Evolutionary conservation across 331 rosid species (phyloP), one percentile per base, ranked within the genome.

Genomic region (Malus hybrid): DNA sequence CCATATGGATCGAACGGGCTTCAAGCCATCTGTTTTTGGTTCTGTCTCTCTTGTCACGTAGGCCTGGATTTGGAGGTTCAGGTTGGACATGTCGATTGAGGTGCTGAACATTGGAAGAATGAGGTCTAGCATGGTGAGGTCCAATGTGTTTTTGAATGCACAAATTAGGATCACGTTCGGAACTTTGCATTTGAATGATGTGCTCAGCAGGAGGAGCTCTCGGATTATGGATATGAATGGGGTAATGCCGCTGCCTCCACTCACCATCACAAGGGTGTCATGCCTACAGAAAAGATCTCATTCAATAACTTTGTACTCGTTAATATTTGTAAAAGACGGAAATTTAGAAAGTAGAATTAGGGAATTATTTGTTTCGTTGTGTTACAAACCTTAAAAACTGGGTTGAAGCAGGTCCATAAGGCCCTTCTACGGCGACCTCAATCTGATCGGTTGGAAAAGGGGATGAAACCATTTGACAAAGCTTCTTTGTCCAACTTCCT

Each of bases 171-270:
- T 14, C 57, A 89, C 80, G 74, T 83, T 85, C 18, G 95, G 93
- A 68, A 84, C 79, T 64, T 34, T 86, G 84, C 55, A 79, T 75
- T 88, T 83, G 61, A 69, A 31, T 18, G 77, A 44, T 27, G 83
- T 78, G 78, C 70, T 75, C 8, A 77, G 22, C 65, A 72, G 78
- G 73, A 89, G 81, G 6, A 91, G 77, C 66, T 89, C 93, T 18
- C 89, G 66, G 56, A 86, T 88, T 80, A 91, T 88, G 36, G 97
- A 91, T 73, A 89, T 70, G 78, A 89, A 91, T 7, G 95, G 95
- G 66, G 97, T 89, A 39, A 91, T 86, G 5, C 97, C 97, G 73
- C 91, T 89, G 78, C 95, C 97, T 86, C 95, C 93, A 73, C 97
- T 83, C 61, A 91, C 82, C 94, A 90, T 81, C 74, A 84, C 92